Evolutionary conservation across 768 basidiomycete genomes (phyloP).

Genomic region (Dentipellis fragilis): DNA sequence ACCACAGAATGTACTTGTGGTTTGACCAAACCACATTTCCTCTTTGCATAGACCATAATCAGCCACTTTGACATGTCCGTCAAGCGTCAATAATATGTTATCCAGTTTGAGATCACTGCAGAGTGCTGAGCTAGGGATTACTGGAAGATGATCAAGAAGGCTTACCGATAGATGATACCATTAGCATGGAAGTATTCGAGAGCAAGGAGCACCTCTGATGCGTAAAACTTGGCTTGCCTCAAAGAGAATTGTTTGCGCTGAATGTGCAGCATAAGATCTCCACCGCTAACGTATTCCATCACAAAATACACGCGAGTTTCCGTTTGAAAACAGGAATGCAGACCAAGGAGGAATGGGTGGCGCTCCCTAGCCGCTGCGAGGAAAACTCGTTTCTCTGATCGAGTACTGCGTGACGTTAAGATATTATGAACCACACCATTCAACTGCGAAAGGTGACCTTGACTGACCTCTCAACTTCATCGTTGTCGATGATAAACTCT

Average conservation of each 20-base stretch:
- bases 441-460: not conserved
- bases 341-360: constrained; percentile 92
- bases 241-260: constrained; percentile 98
- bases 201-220: constrained; percentile 90
- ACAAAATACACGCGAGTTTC: constrained; percentile 99
- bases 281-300: constrained; percentile 99
- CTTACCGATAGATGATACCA: constrained; percentile 96
- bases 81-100: constrained; percentile 92
- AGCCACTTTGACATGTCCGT: constrained; percentile 97
- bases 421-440: not conserved
- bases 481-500: constrained; percentile 99
- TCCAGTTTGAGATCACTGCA: constrained; percentile 91
- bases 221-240: constrained; percentile 98
- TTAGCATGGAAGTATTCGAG: constrained; percentile 97
- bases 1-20: constrained; percentile 98
- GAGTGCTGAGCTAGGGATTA: not conserved
- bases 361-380: constrained; percentile 92
- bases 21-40: constrained; percentile 94
- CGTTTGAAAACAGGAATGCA: constrained; percentile 99
- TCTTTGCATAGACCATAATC: constrained; percentile 99
- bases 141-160: not conserved
- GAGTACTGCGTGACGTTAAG: constrained; percentile 50
- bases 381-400: constrained; percentile 98
- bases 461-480: constrained; percentile 91
- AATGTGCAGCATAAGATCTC: constrained; percentile 98